Evolutionary conservation across 108 stramenopile genomes (phyloP), one percentile per base, ranked within the genome.

Genomic region (Stephanodiscus minutulus): DNA sequence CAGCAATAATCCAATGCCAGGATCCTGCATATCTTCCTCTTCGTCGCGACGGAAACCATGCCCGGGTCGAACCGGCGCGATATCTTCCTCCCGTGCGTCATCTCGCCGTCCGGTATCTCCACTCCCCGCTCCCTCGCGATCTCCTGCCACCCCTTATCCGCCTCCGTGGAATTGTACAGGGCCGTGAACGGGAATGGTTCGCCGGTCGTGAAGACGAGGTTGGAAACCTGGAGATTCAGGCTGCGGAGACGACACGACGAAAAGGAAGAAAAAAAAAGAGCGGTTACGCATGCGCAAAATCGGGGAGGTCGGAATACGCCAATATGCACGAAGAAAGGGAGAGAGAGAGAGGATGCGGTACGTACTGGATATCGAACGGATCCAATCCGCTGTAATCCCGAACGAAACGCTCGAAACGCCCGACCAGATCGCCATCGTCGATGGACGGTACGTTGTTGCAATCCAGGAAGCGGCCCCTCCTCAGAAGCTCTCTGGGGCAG

Each of bases 1-100:
- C 79, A 81, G 39, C 79, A 81, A 49, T 81, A 81, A 66, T 81
- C 79, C 18, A 81, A 60, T 21, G 64, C 72, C 72, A 81, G 1
- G 0, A 81, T 43, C 17, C 36, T 20, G 35, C 79, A 81, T 27
- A 81, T 73, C 49, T 70, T 73, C 43, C 57, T 61, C 25, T 81
- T 73, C n/a, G 79, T 81, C 15, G 7, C 62, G 50, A 70, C 62
- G 49, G 72, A 64, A 0, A 81, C 72, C 61, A 64, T 33, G 31
- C 35, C 54, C 55, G 73, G 20, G 65, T 81, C 69, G 36, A 81
- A 69, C 46, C 79, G 61, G 41, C 79, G 66, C 6, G 79, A 17
- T 18, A 20, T 68, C 39, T 79, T 72, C 54, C 78, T 62, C 17
- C 71, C 78, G 49, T 59, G 57, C 46, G 56, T 68, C 78, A 68